phyloP scores from a whole-genome alignment of 352 stramenopile genomes.

The Pythium periplocum region DNA sequence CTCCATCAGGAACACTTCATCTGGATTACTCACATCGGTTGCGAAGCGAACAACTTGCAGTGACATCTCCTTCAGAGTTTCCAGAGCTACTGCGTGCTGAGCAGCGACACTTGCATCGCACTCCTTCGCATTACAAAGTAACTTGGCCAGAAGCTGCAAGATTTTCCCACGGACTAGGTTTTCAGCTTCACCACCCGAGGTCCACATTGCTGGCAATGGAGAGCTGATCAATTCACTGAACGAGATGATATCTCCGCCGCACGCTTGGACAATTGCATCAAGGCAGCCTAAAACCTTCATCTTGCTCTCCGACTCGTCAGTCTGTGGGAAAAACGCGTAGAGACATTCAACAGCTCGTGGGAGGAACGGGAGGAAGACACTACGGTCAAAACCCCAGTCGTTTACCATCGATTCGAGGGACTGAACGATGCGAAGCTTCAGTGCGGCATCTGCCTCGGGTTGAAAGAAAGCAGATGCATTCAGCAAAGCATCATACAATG shows the following conservation, averaged over 20 bases:
- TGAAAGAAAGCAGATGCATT: constrained; percentile 31
- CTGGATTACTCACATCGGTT: constrained; percentile 72
- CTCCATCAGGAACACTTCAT: constrained; percentile 86
- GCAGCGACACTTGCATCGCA: constrained; percentile 12
- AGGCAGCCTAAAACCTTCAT: constrained; percentile 74
- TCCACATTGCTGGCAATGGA: constrained; percentile 67
- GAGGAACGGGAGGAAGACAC: constrained; percentile 66
- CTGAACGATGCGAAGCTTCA: constrained; percentile 71
- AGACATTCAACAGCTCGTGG: constrained; percentile 51
- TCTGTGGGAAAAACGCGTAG: constrained; percentile 62
- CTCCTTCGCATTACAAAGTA: constrained; percentile 57
- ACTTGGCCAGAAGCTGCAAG: constrained; percentile 63
- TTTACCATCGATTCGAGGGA: constrained; percentile 75
- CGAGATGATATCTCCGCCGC: constrained; percentile 33
- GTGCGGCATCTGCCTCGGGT: constrained; percentile 37
- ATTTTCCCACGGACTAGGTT: constrained; percentile 83
- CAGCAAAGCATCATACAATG: constrained; percentile 75
- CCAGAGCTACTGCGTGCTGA: constrained; percentile 14
- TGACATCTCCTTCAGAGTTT: constrained; percentile 59
- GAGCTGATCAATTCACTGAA: constrained; percentile 65
- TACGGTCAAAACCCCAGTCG: constrained; percentile 79
- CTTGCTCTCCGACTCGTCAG: constrained; percentile 66
- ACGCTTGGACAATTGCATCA: constrained; percentile 67
- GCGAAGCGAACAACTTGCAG: constrained; percentile 64
- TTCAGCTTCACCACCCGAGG: constrained; percentile 58